A percentile compares a stretch with the other conserved stretches of the same genome.
These are phyloP conservation scores for Talaromyces sp. DNA, from an alignment of 2,329 filamentous ascomycete genomes.

Conservation along the genomic window DNA sequence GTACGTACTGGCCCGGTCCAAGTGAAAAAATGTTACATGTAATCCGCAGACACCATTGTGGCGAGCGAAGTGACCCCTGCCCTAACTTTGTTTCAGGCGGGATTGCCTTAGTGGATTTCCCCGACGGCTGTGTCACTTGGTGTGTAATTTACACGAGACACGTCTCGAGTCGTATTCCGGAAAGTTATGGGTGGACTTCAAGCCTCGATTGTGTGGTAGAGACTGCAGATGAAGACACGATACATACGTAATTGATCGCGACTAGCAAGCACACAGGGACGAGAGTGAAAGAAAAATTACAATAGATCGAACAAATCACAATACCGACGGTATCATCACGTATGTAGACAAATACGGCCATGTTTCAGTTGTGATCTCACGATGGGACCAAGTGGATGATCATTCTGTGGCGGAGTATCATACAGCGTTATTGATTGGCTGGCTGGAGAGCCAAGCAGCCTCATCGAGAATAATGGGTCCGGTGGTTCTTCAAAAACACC, in stretches of 20 bases:
- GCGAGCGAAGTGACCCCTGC: background rate
- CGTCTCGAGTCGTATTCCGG: background rate
- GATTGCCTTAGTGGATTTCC: background rate
- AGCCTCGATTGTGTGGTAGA: background rate
- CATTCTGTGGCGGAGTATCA: constrained; percentile 1
- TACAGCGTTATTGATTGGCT: background rate
- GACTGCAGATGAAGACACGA: background rate
- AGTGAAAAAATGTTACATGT: background rate
- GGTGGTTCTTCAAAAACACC: background rate
- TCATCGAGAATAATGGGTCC: background rate
- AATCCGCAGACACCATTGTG: background rate
- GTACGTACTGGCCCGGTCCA: too few species aligned
- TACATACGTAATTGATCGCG: background rate
- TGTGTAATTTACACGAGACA: background rate
- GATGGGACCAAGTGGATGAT: background rate
- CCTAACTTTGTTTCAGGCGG: constrained; percentile 7
- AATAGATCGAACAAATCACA: background rate
- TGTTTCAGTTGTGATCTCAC: constrained; percentile 9
- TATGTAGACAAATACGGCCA: background rate
- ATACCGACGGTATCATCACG: background rate
- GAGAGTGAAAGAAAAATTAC: too few species aligned
- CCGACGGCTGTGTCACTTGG: background rate
- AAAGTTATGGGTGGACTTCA: too few species aligned
- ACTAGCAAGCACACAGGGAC: background rate
- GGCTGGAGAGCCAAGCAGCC: background rate